Evolutionary conservation across 2,329 filamentous ascomycete species (phyloP).

Genomic region (Neopestalotiopsis sp.): DNA sequence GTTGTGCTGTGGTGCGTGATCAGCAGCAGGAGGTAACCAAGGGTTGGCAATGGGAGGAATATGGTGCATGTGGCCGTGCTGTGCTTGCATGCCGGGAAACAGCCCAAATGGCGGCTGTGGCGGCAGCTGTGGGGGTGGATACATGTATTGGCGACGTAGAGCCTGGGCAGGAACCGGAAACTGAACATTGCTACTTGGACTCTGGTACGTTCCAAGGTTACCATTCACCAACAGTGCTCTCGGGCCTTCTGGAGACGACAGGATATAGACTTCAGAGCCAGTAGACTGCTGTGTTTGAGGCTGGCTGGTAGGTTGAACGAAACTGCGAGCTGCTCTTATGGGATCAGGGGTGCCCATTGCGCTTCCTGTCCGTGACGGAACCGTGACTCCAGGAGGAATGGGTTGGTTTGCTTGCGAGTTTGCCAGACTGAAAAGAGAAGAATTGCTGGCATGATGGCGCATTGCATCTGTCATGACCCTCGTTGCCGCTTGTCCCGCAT

Average conservation of each 20-base stretch:
- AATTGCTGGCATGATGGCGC: conserved; percentile 56
- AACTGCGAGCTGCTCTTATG: conserved; percentile 38
- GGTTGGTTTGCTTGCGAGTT: conserved; percentile 39
- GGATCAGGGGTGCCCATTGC: conserved; percentile 55
- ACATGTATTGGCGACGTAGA: neutral
- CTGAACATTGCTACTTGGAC: conserved; percentile 40
- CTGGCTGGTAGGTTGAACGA: conserved; percentile 31
- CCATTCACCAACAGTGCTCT: conserved; percentile 62
- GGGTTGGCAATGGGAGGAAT: neutral
- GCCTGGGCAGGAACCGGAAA: neutral
- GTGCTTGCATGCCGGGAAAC: neutral
- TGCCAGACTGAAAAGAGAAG: conserved; percentile 46
- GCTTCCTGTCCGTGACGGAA: conserved; percentile 48
- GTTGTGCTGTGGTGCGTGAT: conserved; percentile 14
- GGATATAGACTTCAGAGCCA: conserved; percentile 61
- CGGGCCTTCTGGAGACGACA: conserved; percentile 66
- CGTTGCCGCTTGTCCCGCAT: conserved; percentile 48
- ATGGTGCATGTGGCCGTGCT: neutral
- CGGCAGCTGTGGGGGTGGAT: neutral
- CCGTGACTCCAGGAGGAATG: conserved; percentile 49
- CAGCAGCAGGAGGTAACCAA: conserved; percentile 15
- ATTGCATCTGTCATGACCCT: conserved; percentile 52
- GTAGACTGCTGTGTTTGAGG: conserved; percentile 26
- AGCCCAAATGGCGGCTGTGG: neutral
- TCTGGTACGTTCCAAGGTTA: conserved; percentile 56